Evolutionary conservation across 2,329 filamentous ascomycete species (phyloP).

Genomic region (Emergomyces orientalis): DNA sequence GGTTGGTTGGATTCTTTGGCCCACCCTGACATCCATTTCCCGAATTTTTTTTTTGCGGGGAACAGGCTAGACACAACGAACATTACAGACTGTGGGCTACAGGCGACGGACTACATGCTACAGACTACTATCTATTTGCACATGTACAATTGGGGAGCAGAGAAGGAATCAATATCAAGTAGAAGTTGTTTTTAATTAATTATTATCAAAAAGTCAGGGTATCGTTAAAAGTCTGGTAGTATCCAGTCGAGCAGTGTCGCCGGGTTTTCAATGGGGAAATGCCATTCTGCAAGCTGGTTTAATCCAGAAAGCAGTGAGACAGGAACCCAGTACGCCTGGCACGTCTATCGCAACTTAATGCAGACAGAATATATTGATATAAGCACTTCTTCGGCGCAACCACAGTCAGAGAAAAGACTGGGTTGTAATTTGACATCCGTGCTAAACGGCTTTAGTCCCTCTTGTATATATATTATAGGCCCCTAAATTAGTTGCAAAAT

Average conservation of each 20-base stretch:
- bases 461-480: neutral
- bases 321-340: conserved; percentile 39
- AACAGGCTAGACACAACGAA: no score
- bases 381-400: conserved; percentile 99
- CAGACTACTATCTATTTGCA: no score
- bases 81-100: no score
- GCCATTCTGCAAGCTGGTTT: conserved; percentile 25
- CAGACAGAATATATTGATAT: conserved; percentile 43
- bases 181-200: neutral
- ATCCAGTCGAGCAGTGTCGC: conserved; percentile 23
- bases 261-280: conserved; percentile 39
- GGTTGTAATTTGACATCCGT: conserved; percentile 99
- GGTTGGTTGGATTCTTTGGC: neutral
- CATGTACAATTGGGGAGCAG: neutral
- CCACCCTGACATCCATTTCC: neutral
- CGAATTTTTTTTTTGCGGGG: neutral
- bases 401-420: conserved; percentile 65
- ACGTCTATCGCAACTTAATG: conserved; percentile 16
- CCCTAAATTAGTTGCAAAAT: neutral
- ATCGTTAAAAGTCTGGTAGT: neutral
- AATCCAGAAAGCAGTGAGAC: conserved; percentile 24
- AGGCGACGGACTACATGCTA: no score
- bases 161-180: neutral
- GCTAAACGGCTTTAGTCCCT: conserved; percentile 44
- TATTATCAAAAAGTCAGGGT: neutral